Percentiles rank a stretch among this genome's conserved stretches.
phyloP scores from a whole-genome alignment of 129 eudicot species.

The Flaveria ramosissima region DNA sequence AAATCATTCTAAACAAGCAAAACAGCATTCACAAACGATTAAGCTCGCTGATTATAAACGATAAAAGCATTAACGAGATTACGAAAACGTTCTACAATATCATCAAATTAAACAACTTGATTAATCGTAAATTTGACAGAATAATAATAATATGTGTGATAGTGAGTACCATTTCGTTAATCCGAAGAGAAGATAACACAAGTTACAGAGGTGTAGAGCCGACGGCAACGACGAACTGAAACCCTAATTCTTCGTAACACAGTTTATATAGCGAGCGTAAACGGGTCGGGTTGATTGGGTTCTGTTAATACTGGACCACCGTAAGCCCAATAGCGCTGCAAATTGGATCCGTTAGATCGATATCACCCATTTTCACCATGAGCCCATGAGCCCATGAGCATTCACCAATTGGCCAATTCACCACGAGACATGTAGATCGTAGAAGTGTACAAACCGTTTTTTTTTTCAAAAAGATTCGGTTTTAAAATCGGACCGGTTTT shows the following conservation, averaged over 20 bases:
- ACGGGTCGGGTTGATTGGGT: constrained; percentile 2
- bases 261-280: constrained; percentile 2
- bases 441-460: too few species aligned
- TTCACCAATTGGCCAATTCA: neutral
- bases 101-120: neutral
- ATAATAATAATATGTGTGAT: neutral
- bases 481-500: too few species aligned
- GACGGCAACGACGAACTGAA: constrained; percentile 12
- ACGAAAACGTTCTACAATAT: neutral
- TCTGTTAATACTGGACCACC: neutral
- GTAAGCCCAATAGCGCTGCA: neutral
- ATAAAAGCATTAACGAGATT: neutral
- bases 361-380: too few species aligned
- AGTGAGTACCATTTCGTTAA: constrained; percentile 27
- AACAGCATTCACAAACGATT: neutral
- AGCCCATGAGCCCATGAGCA: too few species aligned
- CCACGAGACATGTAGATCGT: neutral
- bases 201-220: neutral
- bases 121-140: neutral
- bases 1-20: too few species aligned
- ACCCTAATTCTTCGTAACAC: constrained; percentile 17
- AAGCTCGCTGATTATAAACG: neutral
- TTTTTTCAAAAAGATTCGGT: too few species aligned
- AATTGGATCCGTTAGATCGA: neutral
- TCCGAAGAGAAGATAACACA: neutral